Conservation (phyloP, 2,329 filamentous ascomycete species). For the Hirsutella minnesotensis region DNA sequence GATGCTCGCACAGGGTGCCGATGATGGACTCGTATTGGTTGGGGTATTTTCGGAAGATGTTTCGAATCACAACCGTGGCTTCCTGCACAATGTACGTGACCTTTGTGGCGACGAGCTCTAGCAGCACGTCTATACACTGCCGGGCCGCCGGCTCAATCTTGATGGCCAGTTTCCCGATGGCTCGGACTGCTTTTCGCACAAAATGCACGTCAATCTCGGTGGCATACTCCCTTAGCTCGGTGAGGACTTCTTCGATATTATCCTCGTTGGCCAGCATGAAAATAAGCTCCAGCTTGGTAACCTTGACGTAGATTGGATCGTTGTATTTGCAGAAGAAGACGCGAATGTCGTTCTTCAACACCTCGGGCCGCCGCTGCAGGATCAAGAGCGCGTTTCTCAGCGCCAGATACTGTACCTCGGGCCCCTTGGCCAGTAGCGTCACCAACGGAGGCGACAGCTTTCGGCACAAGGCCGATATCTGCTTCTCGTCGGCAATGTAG, state of each 20-base stretch:
- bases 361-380: constrained; percentile 82
- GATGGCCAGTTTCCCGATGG: constrained; percentile 95
- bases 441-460: constrained; percentile 93
- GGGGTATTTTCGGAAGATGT: constrained; percentile 98
- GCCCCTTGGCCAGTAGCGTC: constrained; percentile 87
- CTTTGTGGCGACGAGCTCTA: constrained; percentile 94
- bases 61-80: constrained; percentile 94
- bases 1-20: constrained; percentile 84
- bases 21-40: constrained; percentile 99
- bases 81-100: constrained; percentile 98
- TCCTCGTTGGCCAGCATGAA: constrained; percentile 96
- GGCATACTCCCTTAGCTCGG: constrained; percentile 89
- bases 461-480: constrained; percentile 73
- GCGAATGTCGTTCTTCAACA: constrained; percentile 88
- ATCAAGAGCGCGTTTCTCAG: constrained; percentile 90
- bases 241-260: constrained; percentile 91
- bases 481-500: constrained; percentile 87
- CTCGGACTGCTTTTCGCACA: constrained; percentile 91
- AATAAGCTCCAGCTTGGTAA: constrained; percentile 95
- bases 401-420: constrained; percentile 96
- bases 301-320: constrained; percentile 98
- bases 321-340: constrained; percentile 99
- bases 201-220: constrained; percentile 99
- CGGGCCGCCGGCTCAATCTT: constrained; percentile 93
- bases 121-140: constrained; percentile 81